Conservation (phyloP, 2,329 filamentous ascomycete species). For the Botrytis elliptica region DNA sequence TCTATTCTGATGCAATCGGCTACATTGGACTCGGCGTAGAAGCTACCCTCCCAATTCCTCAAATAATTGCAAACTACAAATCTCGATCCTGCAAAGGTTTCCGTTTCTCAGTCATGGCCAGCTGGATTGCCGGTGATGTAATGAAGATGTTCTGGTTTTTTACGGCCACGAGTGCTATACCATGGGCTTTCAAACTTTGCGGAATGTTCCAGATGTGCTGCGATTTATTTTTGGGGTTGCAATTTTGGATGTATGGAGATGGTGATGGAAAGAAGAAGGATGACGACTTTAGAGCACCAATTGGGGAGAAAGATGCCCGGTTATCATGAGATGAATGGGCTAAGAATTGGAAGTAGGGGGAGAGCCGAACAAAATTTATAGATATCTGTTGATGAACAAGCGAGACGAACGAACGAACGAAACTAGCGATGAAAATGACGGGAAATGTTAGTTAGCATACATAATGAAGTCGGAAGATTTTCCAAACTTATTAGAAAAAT, state of each 20-base stretch:
- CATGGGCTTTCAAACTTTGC: slow-evolving; percentile 77
- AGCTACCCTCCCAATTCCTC: slow-evolving; percentile 77
- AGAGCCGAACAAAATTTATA: neutral
- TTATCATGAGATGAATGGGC: slow-evolving; percentile 25
- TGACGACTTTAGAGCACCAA: slow-evolving; percentile 28
- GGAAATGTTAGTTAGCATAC: neutral
- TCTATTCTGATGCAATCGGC: slow-evolving; percentile 68
- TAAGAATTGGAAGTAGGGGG: neutral
- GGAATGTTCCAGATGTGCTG: slow-evolving; percentile 78
- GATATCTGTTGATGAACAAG: neutral
- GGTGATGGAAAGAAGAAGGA: slow-evolving; percentile 39
- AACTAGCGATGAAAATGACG: neutral
- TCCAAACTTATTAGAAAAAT: neutral
- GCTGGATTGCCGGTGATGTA: slow-evolving; percentile 75
- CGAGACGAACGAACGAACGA: neutral
- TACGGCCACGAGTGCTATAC: slow-evolving; percentile 66
- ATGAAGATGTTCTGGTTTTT: slow-evolving; percentile 92
- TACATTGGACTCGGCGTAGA: slow-evolving; percentile 76
- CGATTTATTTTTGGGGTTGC: slow-evolving; percentile 70
- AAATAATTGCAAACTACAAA: slow-evolving; percentile 69
- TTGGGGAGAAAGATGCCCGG: slow-evolving; percentile 36
- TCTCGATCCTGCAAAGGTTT: slow-evolving; percentile 74
- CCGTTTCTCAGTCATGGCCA: slow-evolving; percentile 69
- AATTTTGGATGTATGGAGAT: slow-evolving; percentile 70
- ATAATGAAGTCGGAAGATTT: neutral